Evolutionary conservation across 108 stramenopile species (phyloP).

Genomic region (Parietichytrium sp.): DNA sequence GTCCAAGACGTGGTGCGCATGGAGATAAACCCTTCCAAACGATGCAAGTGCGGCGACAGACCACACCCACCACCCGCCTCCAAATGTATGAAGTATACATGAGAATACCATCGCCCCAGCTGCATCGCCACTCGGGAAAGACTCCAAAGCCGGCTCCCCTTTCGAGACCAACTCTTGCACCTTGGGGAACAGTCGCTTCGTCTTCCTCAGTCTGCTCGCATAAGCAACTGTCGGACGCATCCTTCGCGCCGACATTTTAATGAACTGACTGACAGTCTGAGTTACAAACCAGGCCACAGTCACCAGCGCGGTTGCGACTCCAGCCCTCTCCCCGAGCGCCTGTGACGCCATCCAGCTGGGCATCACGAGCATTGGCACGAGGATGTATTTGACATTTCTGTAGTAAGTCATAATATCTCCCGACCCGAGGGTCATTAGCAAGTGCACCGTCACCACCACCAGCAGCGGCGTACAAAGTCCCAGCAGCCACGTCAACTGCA

Average conservation of each 20-base stretch:
- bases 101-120: neutral
- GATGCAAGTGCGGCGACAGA: neutral
- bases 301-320: neutral
- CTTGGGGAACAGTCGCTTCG: neutral
- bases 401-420: neutral
- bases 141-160: slow-evolving; percentile 20
- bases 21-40: slow-evolving; percentile 1
- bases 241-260: slow-evolving; percentile 1
- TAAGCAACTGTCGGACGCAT: neutral
- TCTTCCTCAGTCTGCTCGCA: neutral
- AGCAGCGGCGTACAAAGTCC: neutral
- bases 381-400: neutral
- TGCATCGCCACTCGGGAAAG: slow-evolving; percentile 22
- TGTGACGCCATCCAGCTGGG: neutral
- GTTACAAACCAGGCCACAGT: neutral
- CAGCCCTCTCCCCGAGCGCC: neutral
- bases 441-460: neutral
- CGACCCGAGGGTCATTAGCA: neutral
- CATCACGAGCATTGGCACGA: neutral
- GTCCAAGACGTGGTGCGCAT: slow-evolving; percentile 8
- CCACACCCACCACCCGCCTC: neutral
- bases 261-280: neutral
- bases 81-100: neutral
- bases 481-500: neutral
- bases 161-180: neutral